Base-by-base conservation (phyloP, 2,329 filamentous ascomycete genomes). In the Monascus ruber region DNA sequence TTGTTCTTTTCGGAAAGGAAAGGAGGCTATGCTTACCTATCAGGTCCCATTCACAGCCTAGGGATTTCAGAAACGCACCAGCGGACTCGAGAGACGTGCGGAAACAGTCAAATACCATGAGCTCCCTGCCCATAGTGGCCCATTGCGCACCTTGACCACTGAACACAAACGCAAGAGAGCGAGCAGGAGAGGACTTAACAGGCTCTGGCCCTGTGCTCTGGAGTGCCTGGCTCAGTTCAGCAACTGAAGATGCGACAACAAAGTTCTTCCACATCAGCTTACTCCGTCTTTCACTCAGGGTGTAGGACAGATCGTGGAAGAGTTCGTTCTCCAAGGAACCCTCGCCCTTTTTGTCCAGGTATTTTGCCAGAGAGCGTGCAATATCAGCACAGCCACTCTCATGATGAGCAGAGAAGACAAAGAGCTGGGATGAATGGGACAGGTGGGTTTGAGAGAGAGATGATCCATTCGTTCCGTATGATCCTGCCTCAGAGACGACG, bases 61-160 rank as follows among this genome's bases (percentile, higher is more conserved):
- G 31, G 1, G 44, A 17, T 6, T 42, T 26, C 1, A 50, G 42
- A 24, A 37, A 43, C 1, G 38, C 31, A 10, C 47, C 40, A 1
- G 41, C 38, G 1, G 25, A 33, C 3, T 34, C 34, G 8, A 53
- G 39, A 26, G 42, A 47, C 11, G 45, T 26, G 1, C 33, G 29
- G 34, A 53, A 54, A 5, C 34, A 36, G 1, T 40, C n/a, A 10
- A 42, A 40, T 2, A 46, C 31, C 25, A 66, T 32, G 0, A 69
- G 52, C 26, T 64, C 58, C 7, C 53, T 52, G 5, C 63, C 64
- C 65, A 69, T 69, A 3, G 56, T 54, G 0, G 44, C 37, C 60
- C 63, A 68, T 34, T 68, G 65, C 2, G 63, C 63, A 26, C 66
- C 65, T 34, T 69, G 66, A 1, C 66, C 65, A 0, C 63, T 64